Percentiles rank a stretch among this genome's conserved stretches.
These are phyloP conservation scores for Candida tammaniensis DNA, from an alignment of 805 yeast species.

Conservation along the genomic window DNA sequence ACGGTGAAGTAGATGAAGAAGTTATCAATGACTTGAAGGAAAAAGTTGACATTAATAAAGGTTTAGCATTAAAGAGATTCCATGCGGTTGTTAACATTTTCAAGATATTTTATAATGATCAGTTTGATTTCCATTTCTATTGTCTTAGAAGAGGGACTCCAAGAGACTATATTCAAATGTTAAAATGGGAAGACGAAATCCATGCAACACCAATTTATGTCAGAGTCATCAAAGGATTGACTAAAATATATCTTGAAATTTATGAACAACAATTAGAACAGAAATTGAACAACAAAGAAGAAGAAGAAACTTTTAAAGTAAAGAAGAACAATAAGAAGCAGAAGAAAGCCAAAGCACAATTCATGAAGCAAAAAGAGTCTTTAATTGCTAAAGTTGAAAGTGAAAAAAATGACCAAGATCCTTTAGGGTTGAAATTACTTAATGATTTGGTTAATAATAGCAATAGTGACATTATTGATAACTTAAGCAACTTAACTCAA, in stretches of 20 bases:
- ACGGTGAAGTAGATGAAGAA: slow-evolving; percentile 12
- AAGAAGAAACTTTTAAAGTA: slow-evolving; percentile 14
- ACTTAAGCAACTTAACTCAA: slow-evolving; percentile 40
- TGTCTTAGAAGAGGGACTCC: slow-evolving; percentile 90
- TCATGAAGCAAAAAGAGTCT: slow-evolving; percentile 50
- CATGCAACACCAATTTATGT: slow-evolving; percentile 67
- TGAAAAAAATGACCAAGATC: slow-evolving; percentile 53
- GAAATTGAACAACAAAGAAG: slow-evolving; percentile 14
- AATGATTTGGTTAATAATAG: slow-evolving; percentile 21
- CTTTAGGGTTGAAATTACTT: slow-evolving; percentile 51
- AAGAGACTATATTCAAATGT: slow-evolving; percentile 72
- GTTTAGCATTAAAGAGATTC: slow-evolving; percentile 79
- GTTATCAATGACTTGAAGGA: slow-evolving; percentile 34
- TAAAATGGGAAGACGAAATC: slow-evolving; percentile 79
- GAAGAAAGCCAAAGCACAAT: slow-evolving; percentile 53
- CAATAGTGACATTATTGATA: slow-evolving; percentile 39
- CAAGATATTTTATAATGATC: slow-evolving; percentile 74
- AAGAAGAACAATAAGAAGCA: slow-evolving; percentile 44
- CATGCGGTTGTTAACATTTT: slow-evolving; percentile 63
- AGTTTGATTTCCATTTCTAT: slow-evolving; percentile 91
- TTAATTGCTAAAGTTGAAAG: slow-evolving; percentile 46
- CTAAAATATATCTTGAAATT: slow-evolving; percentile 50
- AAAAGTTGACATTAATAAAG: slow-evolving; percentile 47
- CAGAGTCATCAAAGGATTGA: slow-evolving; percentile 67
- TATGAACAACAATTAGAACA: slow-evolving; percentile 20